Evolutionary conservation across 2,329 filamentous ascomycete species (phyloP), one percentile per base, ranked within the genome.

Genomic region (Zymoseptoria pseudotritici): DNA sequence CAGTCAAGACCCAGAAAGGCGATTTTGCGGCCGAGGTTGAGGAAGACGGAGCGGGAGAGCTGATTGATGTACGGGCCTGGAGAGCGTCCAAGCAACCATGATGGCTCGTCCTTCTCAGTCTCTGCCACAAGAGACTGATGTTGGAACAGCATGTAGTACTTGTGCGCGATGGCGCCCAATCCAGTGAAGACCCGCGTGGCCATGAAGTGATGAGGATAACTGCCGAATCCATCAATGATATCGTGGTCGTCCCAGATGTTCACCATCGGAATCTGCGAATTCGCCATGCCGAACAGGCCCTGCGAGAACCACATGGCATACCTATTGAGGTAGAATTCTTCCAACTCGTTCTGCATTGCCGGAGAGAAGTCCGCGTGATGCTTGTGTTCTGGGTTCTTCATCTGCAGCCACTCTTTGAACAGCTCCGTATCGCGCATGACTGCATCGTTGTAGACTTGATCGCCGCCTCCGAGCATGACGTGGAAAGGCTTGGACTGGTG

Each of bases 81-180:
- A 36, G 82, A 80, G 22, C 83, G 78, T 5, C 94, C 94, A 3
- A 97, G 77, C 19, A 95, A 78, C 94, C 94, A 97, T 71, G 91
- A 97, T 2, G 93, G 90, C 73, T 99, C 95, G 2, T 89, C 84
- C 42, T 82, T 80, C 66, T 95, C 87, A 0, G 87, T 91, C 76
- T 99, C 94, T 53, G 87, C 84, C 0, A 85, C 78, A 3, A 96
- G 80, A 66, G 89, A 96, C 74, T 99, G 95, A 68, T 99, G 94
- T 74, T 99, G 94, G 78, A 99, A 99, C 8, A 99, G 82, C 86
- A 99, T 88, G 70, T 99, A 99, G 76, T 97, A 99, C 74, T 99
- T 99, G 83, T 94, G 97, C 0, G 93, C 93, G 55, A 97, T 86
- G 46, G 88, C 89, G 2, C 94, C 95, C 8, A 99, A 76, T 0